Evolutionary conservation across 352 stramenopile genomes (phyloP).

Genomic region (Globisporangium viniferum): DNA sequence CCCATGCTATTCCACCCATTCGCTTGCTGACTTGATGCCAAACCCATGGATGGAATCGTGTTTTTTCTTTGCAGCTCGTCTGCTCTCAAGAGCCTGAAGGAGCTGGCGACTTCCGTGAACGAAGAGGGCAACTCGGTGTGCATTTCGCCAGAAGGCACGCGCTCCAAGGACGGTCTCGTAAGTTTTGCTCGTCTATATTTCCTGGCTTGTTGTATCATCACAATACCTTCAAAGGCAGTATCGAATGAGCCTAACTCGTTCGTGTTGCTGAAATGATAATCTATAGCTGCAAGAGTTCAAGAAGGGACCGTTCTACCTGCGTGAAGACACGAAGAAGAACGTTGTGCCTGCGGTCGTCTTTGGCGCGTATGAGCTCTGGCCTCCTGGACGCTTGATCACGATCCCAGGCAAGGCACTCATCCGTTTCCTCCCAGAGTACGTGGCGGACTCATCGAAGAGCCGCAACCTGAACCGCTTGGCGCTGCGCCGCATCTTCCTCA

Average conservation of each 20-base stretch:
- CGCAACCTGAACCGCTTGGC: slow-evolving; percentile 80
- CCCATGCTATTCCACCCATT: background rate
- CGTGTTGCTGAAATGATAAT: background rate
- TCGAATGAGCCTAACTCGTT: slow-evolving; percentile 4
- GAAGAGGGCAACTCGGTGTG: slow-evolving; percentile 69
- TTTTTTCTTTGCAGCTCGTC: slow-evolving; percentile 28
- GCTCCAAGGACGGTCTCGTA: slow-evolving; percentile 77
- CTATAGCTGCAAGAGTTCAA: slow-evolving; percentile 82
- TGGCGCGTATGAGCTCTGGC: slow-evolving; percentile 81
- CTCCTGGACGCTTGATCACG: slow-evolving; percentile 67
- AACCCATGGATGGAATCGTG: too few relatives aligned
- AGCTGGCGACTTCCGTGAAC: slow-evolving; percentile 65
- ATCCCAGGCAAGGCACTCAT: slow-evolving; percentile 72
- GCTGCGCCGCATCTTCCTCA: slow-evolving; percentile 74
- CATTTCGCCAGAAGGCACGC: slow-evolving; percentile 83
- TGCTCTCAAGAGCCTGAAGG: slow-evolving; percentile 66
- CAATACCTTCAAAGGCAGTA: background rate
- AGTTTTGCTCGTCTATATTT: background rate
- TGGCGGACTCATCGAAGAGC: slow-evolving; percentile 60
- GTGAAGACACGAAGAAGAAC: slow-evolving; percentile 81
- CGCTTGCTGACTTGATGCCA: background rate
- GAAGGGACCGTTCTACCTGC: slow-evolving; percentile 84
- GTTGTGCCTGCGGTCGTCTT: slow-evolving; percentile 74
- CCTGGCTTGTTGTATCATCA: background rate
- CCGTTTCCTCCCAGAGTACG: slow-evolving; percentile 73